A percentile compares a stretch with the other conserved stretches of the same genome.
phyloP scores from a whole-genome alignment of 2,329 filamentous ascomycete species.

The Claviceps humidiphila region DNA sequence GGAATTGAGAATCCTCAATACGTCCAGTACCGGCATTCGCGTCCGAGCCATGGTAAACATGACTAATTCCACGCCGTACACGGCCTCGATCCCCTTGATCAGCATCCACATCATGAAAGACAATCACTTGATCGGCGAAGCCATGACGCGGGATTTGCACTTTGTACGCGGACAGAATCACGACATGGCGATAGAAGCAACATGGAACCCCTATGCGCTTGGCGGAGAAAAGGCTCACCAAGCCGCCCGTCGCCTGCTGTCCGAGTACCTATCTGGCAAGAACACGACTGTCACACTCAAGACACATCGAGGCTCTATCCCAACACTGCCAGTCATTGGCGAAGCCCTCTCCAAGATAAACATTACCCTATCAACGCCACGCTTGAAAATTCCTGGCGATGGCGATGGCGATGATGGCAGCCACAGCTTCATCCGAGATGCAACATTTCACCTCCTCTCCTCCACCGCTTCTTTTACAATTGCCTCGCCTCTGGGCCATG shows the following conservation, averaged over 20 bases:
- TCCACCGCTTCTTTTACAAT: constrained; percentile 79
- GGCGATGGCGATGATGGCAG: background rate
- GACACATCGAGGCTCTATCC: constrained; percentile 60
- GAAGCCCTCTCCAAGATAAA: constrained; percentile 58
- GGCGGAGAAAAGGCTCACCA: constrained; percentile 47
- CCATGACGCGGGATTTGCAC: constrained; percentile 49
- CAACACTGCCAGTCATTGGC: constrained; percentile 58
- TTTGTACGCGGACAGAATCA: constrained; percentile 60
- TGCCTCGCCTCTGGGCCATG: constrained; percentile 60
- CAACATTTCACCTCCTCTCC: constrained; percentile 74
- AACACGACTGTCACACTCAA: constrained; percentile 71
- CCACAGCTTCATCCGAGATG: constrained; percentile 66
- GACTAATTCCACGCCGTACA: constrained; percentile 82
- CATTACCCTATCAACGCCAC: constrained; percentile 59
- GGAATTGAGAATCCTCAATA: constrained; percentile 59
- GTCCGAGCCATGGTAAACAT: constrained; percentile 65
- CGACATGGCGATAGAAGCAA: constrained; percentile 51
- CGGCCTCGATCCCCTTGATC: constrained; percentile 66
- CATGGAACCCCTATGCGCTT: constrained; percentile 56
- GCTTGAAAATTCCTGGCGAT: constrained; percentile 42
- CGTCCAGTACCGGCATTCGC: constrained; percentile 55
- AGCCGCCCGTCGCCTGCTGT: constrained; percentile 61
- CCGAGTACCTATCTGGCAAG: constrained; percentile 73
- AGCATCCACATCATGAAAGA: constrained; percentile 67
- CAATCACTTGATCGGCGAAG: constrained; percentile 60